Evolutionary conservation across 2,329 filamentous ascomycete species (phyloP), one percentile per base, ranked within the genome.

Genomic region (Phaeoacremonium minimum): DNA sequence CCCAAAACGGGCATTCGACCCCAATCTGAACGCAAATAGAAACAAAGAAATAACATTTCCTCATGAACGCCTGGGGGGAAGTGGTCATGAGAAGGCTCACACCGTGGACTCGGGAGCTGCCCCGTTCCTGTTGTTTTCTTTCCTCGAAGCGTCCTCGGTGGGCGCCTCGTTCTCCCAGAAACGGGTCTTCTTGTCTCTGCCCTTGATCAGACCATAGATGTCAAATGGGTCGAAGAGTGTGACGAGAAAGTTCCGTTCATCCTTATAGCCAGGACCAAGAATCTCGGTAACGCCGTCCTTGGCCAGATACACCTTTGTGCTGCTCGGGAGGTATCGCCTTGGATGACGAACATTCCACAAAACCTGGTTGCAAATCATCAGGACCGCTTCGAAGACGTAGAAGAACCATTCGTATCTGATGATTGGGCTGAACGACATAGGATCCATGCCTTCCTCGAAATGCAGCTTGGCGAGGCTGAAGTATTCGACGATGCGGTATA

Each of bases 401-500:
- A 70, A 69, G 39, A 55, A 68, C 61, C 60, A 67, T 49, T 70
- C 67, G 36, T 66, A 63, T 8, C 62, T 51, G 11, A 66, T 14
- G 5, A 67, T 43, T 1, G 63, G 61, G 11, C 50, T 59, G 1
- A 65, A 34, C 1, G 30, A 26, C n/a, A 6, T 26, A 6, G 45
- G 33, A 35, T 56, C 56, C 18, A 49, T 37, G 11, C 50, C 53
- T 12, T 50, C 42, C 38, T 56, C 57, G 8, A 50, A 47, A 15
- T 60, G 52, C 2, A 57, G 45, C 4, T 62, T 47, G 0, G 57
- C 49, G 4, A 61, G 49, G 15, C 51, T 53, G 18, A 70, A 68
- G 49, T 67, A 71, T 46, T 75, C 71, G 16, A 68, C 53, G 0
- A 70, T 56, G 11, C 73, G 65, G 48, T 64, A 77, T 33, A 73